These are phyloP conservation scores for Citrus cavaleriei DNA, from an alignment of 345 rosid genomes.

Conservation along the genomic window DNA sequence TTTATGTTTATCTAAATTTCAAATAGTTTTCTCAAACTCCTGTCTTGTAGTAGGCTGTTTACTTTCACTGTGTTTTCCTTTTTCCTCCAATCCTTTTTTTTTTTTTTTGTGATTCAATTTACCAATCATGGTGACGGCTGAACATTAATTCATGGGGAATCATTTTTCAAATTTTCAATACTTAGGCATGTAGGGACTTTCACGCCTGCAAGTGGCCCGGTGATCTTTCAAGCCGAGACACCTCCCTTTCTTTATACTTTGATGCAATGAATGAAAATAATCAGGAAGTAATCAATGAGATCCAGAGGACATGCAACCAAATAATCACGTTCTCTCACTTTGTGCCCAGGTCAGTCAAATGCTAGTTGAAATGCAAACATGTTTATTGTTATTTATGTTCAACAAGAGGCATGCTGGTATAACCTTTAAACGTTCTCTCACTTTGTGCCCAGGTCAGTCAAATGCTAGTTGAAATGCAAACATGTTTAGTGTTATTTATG, in stretches of 20 bases:
- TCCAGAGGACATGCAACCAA: conserved; percentile 38
- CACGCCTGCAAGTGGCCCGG: conserved; percentile 67
- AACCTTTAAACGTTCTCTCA: conserved; percentile 42
- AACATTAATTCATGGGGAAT: neutral
- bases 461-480: neutral
- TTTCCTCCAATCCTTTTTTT: no score
- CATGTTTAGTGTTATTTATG: neutral
- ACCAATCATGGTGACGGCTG: neutral
- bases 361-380: neutral
- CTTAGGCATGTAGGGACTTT: conserved; percentile 66
- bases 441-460: conserved; percentile 58
- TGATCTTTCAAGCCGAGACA: conserved; percentile 44
- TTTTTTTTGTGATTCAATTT: neutral
- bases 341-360: conserved; percentile 48
- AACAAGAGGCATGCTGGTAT: neutral
- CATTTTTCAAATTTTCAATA: neutral
- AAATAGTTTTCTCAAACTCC: neutral
- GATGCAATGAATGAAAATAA: conserved; percentile 52
- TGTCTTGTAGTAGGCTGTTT: neutral
- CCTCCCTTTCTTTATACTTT: conserved; percentile 51
- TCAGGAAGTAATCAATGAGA: conserved; percentile 27
- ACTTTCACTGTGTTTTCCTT: neutral
- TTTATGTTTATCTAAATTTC: neutral
- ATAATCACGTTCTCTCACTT: conserved; percentile 69
- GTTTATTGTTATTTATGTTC: neutral